phyloP scores from a whole-genome alignment of 2,329 filamentous ascomycete species.

The Sporothrix phasma region DNA sequence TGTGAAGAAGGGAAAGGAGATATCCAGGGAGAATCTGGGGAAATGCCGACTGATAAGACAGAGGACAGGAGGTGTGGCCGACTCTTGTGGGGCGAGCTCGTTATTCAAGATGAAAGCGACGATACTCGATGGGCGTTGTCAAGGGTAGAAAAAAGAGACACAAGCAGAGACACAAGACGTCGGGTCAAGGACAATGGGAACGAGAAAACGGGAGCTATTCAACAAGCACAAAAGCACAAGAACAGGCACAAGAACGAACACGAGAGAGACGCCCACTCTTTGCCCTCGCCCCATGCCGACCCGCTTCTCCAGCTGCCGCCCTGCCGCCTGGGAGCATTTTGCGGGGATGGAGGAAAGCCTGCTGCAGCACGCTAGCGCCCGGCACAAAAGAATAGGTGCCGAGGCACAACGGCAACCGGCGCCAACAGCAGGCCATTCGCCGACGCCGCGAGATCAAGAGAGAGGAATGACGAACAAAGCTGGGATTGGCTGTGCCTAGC shows the following conservation, averaged over 20 bases:
- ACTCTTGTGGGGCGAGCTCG: not conserved
- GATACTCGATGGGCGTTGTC: no score
- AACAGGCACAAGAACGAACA: no score
- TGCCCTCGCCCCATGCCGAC: no score
- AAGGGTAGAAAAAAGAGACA: not conserved
- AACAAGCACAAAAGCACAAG: no score
- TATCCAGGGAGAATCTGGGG: not conserved
- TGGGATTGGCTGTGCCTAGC: no score
- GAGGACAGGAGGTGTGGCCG: slow-evolving; percentile 3
- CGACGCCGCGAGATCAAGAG: no score
- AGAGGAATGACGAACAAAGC: no score
- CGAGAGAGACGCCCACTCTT: no score
- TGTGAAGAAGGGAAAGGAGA: not conserved
- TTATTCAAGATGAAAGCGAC: not conserved
- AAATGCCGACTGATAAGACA: not conserved
- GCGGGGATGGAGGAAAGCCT: not conserved
- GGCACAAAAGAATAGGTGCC: not conserved
- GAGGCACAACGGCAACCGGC: not conserved
- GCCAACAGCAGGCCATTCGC: not conserved
- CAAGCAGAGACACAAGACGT: not conserved
- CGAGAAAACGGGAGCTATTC: no score
- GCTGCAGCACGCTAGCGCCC: not conserved
- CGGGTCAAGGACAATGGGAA: no score
- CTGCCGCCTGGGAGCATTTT: not conserved
- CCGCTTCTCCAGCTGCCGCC: not conserved